phyloP scores from a whole-genome alignment of 2,329 filamentous ascomycete species.

The Neonectria magnoliae region DNA sequence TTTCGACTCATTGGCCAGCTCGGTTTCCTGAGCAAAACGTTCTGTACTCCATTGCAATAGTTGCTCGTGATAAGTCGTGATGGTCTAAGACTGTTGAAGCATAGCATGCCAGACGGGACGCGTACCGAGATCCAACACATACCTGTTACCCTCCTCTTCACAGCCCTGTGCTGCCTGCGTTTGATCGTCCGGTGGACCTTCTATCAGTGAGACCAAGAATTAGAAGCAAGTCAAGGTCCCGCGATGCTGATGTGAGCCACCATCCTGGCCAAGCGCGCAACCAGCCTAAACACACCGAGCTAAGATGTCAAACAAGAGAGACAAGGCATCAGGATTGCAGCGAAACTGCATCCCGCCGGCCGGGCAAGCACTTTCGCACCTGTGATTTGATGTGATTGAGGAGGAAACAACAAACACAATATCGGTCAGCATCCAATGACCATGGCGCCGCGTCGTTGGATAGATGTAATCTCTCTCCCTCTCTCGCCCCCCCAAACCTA shows the following conservation, averaged over 20 bases:
- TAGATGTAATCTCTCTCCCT: neutral
- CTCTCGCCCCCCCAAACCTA: too few species aligned
- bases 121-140: neutral
- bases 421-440: neutral
- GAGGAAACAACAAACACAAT: neutral
- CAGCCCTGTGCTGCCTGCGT: neutral
- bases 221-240: neutral
- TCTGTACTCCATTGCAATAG: neutral
- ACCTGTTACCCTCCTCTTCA: neutral
- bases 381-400: neutral
- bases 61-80: neutral
- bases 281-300: neutral
- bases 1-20: slow-evolving; percentile 9
- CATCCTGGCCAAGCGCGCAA: neutral
- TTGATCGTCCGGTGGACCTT: neutral
- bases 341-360: neutral
- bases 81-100: neutral
- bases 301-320: neutral
- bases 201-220: neutral
- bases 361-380: neutral
- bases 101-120: neutral
- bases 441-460: too few species aligned
- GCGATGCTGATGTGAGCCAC: slow-evolving; percentile 38
- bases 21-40: neutral
- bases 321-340: neutral